phyloP scores from a whole-genome alignment of 371 early-diverging fungal genomes.

The Lichtheimia corymbifera region DNA sequence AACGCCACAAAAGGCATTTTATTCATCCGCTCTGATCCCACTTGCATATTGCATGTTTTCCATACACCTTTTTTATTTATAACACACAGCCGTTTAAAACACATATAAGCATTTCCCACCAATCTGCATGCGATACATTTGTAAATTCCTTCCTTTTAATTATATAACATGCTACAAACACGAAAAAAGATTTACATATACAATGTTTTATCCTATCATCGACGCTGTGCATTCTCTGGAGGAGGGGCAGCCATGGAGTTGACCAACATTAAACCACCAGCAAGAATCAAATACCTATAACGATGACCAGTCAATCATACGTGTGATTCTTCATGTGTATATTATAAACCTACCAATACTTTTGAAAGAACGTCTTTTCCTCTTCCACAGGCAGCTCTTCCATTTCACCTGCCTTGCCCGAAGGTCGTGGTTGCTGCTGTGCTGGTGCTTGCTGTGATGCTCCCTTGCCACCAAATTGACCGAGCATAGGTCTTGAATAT shows the following conservation, averaged over 20 bases:
- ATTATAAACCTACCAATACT: slow-evolving; percentile 22
- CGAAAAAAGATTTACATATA: background rate
- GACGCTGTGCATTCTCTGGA: background rate
- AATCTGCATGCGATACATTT: too few relatives aligned
- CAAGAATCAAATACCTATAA: slow-evolving; percentile 9
- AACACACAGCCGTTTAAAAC: too few relatives aligned
- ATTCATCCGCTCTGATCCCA: too few relatives aligned
- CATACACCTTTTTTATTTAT: too few relatives aligned
- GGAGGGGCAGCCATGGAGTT: slow-evolving; percentile 6
- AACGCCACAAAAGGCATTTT: too few relatives aligned
- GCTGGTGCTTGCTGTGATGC: slow-evolving; percentile 3
- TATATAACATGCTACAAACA: too few relatives aligned
- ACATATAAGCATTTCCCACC: too few relatives aligned
- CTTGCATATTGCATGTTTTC: too few relatives aligned
- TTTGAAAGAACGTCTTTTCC: slow-evolving; percentile 26
- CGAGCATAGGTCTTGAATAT: slow-evolving; percentile 8
- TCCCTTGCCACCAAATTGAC: slow-evolving; percentile 4
- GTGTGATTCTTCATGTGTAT: background rate
- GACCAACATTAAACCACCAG: slow-evolving; percentile 1
- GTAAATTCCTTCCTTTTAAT: too few relatives aligned
- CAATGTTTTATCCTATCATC: slow-evolving; percentile 3
- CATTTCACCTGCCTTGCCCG: background rate
- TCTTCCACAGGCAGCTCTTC: slow-evolving; percentile 20
- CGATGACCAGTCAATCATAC: background rate
- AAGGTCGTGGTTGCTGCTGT: background rate